Conservation (phyloP, 768 basidiomycete species). For the Dioszegia hungarica region DNA sequence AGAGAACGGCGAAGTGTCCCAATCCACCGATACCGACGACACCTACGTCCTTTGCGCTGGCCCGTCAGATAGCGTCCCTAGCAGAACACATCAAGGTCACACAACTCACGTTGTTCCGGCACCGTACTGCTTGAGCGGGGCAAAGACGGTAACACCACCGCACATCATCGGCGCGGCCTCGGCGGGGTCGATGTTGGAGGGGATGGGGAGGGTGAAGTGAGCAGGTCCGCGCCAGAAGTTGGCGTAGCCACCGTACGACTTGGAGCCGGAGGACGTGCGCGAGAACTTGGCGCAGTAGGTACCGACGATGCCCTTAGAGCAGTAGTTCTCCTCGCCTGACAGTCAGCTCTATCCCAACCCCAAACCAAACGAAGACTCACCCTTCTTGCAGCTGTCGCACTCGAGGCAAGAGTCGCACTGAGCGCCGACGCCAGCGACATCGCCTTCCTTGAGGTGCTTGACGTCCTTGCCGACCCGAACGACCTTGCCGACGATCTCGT, state of each 20-base stretch:
- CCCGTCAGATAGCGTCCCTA: slow-evolving; percentile 25
- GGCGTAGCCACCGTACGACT: slow-evolving; percentile 43
- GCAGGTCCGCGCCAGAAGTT: slow-evolving; percentile 40
- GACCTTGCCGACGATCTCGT: slow-evolving; percentile 53
- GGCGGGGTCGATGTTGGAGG: slow-evolving; percentile 56
- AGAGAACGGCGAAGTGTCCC: slow-evolving; percentile 44
- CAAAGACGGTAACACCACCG: slow-evolving; percentile 41
- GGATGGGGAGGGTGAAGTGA: slow-evolving; percentile 62
- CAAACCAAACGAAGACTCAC: slow-evolving; percentile 11
- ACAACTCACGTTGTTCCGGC: slow-evolving; percentile 43
- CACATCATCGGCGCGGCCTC: slow-evolving; percentile 46
- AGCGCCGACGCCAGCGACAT: slow-evolving; percentile 56
- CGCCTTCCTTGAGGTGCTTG: slow-evolving; percentile 57
- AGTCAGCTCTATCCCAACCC: background rate
- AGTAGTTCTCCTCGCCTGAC: slow-evolving; percentile 28
- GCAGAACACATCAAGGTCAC: slow-evolving; percentile 37
- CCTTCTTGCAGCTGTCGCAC: slow-evolving; percentile 54
- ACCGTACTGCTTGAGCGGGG: slow-evolving; percentile 36
- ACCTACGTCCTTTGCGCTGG: slow-evolving; percentile 45
- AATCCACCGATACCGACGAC: slow-evolving; percentile 41
- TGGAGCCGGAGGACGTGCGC: slow-evolving; percentile 24
- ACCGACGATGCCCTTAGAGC: slow-evolving; percentile 15
- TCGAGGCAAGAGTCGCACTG: slow-evolving; percentile 57
- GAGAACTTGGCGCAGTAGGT: slow-evolving; percentile 41
- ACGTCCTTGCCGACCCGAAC: slow-evolving; percentile 56